Base-by-base conservation (phyloP, 805 yeast genomes). In the Ogataea zsoltii region DNA sequence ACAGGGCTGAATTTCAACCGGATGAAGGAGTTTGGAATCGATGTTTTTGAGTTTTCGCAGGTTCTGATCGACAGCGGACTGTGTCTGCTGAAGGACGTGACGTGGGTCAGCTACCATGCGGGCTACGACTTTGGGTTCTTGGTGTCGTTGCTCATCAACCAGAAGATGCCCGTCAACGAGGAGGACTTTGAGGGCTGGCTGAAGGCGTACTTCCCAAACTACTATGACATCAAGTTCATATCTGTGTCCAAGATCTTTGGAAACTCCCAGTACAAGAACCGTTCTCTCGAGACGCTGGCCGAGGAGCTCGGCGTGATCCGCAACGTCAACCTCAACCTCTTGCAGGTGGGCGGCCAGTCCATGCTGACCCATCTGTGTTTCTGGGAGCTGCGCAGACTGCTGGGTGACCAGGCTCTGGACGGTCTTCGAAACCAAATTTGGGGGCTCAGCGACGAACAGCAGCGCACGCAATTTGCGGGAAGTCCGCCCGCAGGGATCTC, bases 91-190 rank as follows among this genome's bases (percentile, higher is more conserved):
- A 74, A 75, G 23, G 68, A 77, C 29, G 79, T 88, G 37, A 81
- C 83, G 42, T 94, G 99, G 99, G 75, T 89, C 42, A 85, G 96
- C 49, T 94, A 85, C 68, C 97, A 94, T 64, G 83, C 80, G 7
- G 99, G 98, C 11, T 94, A 94, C 66, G 99, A 94, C 65, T 78
- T 91, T 62, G 99, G 98, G 1, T 91, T 91, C 64, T 71, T 94
- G 48, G 69, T 90, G 13, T 81, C 95, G 39, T 72, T 89, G 53
- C 72, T 92, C 61, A 80, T 84, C 56, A 88, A 88, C 65, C 77
- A 80, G 40, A 68, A 74, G 39, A 85, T 92, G 75, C 98, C 98
- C 1, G 77, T 77, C 23, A 86, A 83, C 53, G 91, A 86, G 62
- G 78, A 79, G 33, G 96, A 85, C 30, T 92, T 89, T 58, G 74